Evolutionary conservation across 768 basidiomycete species (phyloP).

Genomic region (Lactarius hatsudake): DNA sequence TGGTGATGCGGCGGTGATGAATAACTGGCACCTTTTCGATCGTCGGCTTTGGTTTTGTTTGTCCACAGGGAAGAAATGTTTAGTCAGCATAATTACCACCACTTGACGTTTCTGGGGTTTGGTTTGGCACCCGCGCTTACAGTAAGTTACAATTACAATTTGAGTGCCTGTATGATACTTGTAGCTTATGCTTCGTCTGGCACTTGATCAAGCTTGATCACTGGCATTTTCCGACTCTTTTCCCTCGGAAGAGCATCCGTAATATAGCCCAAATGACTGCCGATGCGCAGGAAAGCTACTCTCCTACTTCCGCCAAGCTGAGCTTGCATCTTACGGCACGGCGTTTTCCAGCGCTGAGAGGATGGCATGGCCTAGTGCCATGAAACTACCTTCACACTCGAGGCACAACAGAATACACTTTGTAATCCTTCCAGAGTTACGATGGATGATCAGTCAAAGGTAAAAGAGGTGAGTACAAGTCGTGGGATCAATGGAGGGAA

Average conservation of each 20-base stretch:
- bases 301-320: too few relatives aligned
- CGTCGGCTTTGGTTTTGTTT: too few relatives aligned
- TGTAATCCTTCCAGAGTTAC: background rate
- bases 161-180: background rate
- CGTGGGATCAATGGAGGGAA: too few relatives aligned
- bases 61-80: too few relatives aligned
- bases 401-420: too few relatives aligned
- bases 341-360: background rate
- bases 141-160: background rate
- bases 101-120: background rate
- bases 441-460: background rate
- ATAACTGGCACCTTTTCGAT: too few relatives aligned
- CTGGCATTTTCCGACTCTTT: background rate
- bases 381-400: too few relatives aligned
- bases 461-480: background rate
- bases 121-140: background rate
- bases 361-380: slow-evolving; percentile 1
- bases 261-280: background rate
- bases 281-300: too few relatives aligned
- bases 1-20: too few relatives aligned
- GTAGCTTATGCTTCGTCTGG: background rate
- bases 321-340: too few relatives aligned
- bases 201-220: background rate
- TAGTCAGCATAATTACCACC: too few relatives aligned
- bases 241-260: background rate